These are phyloP conservation scores for Solanum peruvianum DNA, from an alignment of 257 asterid species.

Conservation along the genomic window DNA sequence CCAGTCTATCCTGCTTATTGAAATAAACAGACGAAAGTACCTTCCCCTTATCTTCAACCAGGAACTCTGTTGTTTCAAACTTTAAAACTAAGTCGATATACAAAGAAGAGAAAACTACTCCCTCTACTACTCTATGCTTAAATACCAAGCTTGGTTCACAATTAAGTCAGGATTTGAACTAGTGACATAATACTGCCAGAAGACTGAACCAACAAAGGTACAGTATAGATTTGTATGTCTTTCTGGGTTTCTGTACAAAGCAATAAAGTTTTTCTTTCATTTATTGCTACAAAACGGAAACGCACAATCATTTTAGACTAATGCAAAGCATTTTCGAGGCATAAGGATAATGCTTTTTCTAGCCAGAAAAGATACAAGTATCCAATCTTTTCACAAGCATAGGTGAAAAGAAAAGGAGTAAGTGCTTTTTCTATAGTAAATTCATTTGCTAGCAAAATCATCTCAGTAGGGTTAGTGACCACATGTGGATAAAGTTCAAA, in stretches of 20 bases:
- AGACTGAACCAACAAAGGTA: background rate
- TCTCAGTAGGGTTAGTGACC: background rate
- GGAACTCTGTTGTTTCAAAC: background rate
- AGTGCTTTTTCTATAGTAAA: background rate
- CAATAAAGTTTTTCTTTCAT: background rate
- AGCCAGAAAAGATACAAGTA: background rate
- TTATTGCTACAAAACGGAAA: background rate
- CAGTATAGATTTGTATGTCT: background rate
- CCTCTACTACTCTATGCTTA: background rate
- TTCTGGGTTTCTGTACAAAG: background rate
- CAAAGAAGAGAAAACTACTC: background rate
- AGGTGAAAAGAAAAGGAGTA: background rate
- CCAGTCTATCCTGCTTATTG: background rate
- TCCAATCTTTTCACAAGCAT: background rate
- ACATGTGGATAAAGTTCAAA: background rate
- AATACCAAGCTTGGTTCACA: background rate
- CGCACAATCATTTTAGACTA: background rate
- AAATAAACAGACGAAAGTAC: background rate
- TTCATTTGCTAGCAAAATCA: background rate
- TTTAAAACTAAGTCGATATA: background rate
- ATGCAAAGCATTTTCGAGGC: background rate
- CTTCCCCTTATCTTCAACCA: background rate
- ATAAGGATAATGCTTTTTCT: background rate
- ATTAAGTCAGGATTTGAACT: background rate
- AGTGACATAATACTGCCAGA: background rate